Conservation (phyloP, 352 stramenopile genomes). For the Pythium volutum region DNA sequence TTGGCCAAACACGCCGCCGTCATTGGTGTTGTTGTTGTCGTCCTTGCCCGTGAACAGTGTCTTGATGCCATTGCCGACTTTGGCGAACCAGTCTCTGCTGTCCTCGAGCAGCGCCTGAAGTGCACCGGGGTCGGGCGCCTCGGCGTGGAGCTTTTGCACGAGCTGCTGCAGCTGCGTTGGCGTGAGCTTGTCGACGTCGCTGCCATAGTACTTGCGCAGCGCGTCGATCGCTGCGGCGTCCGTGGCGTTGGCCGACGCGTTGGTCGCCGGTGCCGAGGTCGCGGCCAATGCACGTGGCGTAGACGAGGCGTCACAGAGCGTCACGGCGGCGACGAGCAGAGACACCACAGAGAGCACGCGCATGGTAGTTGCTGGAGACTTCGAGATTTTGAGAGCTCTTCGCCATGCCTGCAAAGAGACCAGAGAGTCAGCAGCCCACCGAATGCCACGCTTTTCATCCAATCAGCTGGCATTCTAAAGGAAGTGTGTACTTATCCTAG, state of each 20-base stretch:
- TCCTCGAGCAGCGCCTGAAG: slow-evolving; percentile 9
- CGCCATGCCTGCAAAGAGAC: neutral
- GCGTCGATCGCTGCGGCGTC: slow-evolving; percentile 1
- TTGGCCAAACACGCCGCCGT: slow-evolving; percentile 9
- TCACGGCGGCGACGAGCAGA: slow-evolving; percentile 1
- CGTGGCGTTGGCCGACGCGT: neutral
- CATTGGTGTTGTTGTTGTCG: slow-evolving; percentile 5
- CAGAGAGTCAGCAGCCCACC: neutral
- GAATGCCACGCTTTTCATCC: neutral
- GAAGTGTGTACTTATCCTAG: too few species aligned
- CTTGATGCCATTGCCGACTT: slow-evolving; percentile 1
- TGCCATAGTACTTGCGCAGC: slow-evolving; percentile 13
- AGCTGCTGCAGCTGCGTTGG: slow-evolving; percentile 1
- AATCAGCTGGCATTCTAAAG: too few species aligned
- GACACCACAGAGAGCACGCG: slow-evolving; percentile 3
- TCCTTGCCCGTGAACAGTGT: slow-evolving; percentile 8
- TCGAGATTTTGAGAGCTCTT: slow-evolving; percentile 1
- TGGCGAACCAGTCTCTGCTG: slow-evolving; percentile 9
- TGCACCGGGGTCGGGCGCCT: neutral
- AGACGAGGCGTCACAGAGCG: slow-evolving; percentile 4
- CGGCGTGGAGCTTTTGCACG: slow-evolving; percentile 9
- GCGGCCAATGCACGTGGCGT: slow-evolving; percentile 6
- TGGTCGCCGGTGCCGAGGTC: neutral
- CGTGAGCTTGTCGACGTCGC: slow-evolving; percentile 10
- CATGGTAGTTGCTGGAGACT: neutral